Evolutionary conservation across 768 basidiomycete genomes (phyloP).

Genomic region (Stropharia rugosoannulata): DNA sequence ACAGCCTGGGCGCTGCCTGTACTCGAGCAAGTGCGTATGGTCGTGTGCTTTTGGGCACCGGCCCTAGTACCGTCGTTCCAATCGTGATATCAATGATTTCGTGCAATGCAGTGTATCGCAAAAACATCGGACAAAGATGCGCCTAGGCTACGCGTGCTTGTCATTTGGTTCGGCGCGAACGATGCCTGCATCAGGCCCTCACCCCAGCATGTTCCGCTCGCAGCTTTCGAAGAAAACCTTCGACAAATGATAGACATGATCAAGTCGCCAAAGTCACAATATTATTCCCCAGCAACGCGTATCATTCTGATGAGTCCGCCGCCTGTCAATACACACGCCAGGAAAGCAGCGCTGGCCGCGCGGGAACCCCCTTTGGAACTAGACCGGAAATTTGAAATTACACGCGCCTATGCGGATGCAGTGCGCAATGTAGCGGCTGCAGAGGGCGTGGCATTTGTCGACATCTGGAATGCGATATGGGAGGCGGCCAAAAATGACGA

Average conservation of each 20-base stretch:
- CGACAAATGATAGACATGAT: constrained; percentile 60
- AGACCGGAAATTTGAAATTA: constrained; percentile 63
- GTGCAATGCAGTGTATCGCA: constrained; percentile 52
- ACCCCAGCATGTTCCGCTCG: constrained; percentile 75
- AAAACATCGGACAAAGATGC: constrained; percentile 43
- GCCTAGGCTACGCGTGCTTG: constrained; percentile 69
- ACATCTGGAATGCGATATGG: constrained; percentile 76
- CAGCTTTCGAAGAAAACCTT: constrained; percentile 65
- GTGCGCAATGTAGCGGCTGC: constrained; percentile 59
- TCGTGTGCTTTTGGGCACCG: not conserved
- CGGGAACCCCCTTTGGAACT: constrained; percentile 49
- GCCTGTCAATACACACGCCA: constrained; percentile 68
- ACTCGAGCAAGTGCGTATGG: constrained; percentile 59
- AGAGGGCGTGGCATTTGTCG: constrained; percentile 60
- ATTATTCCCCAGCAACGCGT: constrained; percentile 69
- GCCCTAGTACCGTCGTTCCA: not conserved
- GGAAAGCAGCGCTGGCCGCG: constrained; percentile 47
- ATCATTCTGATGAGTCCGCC: constrained; percentile 86
- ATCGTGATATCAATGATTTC: not conserved
- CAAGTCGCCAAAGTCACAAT: constrained; percentile 56
- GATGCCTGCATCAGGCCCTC: constrained; percentile 70
- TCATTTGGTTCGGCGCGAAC: constrained; percentile 91
- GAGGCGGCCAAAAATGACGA: constrained; percentile 68
- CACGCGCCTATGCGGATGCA: constrained; percentile 69
- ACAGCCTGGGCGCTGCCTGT: constrained; percentile 84